phyloP scores from a whole-genome alignment of 1,284 basidiomycete genomes.

The Meira nashicola region DNA sequence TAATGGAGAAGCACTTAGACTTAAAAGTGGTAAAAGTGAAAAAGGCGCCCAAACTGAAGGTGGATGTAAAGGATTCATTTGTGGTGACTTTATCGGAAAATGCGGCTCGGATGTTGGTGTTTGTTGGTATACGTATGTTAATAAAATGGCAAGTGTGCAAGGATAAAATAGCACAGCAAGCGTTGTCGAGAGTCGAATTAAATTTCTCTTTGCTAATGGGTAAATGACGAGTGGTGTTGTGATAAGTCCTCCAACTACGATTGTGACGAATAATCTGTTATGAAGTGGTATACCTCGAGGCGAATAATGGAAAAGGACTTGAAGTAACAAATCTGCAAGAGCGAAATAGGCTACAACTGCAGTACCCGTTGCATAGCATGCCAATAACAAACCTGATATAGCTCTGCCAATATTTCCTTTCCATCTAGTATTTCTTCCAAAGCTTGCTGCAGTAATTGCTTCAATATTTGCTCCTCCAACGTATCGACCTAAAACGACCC shows the following conservation, averaged over 20 bases:
- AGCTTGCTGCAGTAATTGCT: constrained; percentile 41
- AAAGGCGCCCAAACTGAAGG: constrained; percentile 47
- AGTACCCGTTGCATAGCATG: constrained; percentile 43
- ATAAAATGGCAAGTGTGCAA: constrained; percentile 28
- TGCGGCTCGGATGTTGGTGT: not conserved
- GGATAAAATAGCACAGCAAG: constrained; percentile 40
- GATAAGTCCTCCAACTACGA: constrained; percentile 40
- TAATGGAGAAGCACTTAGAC: constrained; percentile 43
- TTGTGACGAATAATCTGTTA: constrained; percentile 43
- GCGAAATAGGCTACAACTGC: constrained; percentile 49
- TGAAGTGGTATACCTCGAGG: constrained; percentile 37
- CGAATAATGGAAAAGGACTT: constrained; percentile 47
- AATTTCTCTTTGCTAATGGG: constrained; percentile 45
- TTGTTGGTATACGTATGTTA: constrained; percentile 26
- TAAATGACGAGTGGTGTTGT: constrained; percentile 42
- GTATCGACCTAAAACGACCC: constrained; percentile 47
- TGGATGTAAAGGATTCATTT: constrained; percentile 26
- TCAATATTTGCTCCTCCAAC: constrained; percentile 46
- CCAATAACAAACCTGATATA: constrained; percentile 31
- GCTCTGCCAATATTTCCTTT: constrained; percentile 40
- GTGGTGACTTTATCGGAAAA: constrained; percentile 16
- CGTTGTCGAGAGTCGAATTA: constrained; percentile 45
- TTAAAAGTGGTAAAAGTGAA: constrained; percentile 46
- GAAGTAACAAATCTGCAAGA: constrained; percentile 44
- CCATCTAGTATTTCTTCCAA: constrained; percentile 45